Conservation (phyloP, 768 basidiomycete genomes). For the Rubroboletus satanas region DNA sequence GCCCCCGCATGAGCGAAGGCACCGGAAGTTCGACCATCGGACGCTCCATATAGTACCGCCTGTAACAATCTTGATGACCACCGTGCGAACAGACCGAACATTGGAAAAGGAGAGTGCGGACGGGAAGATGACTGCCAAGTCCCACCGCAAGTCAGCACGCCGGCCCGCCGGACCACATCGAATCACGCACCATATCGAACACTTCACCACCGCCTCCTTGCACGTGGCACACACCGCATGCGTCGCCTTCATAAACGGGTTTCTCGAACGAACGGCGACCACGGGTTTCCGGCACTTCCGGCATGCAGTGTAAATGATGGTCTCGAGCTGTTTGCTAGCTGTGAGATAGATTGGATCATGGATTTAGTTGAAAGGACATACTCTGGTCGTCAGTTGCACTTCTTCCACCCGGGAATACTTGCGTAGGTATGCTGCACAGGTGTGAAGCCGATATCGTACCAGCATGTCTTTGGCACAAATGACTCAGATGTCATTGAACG, state of each 20-base stretch:
- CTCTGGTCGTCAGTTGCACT: conserved; percentile 51
- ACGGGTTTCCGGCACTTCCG: conserved; percentile 65
- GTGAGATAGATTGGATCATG: background rate
- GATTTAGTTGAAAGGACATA: conserved; percentile 25
- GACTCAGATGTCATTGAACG: background rate
- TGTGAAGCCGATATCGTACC: conserved; percentile 55
- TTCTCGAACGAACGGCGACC: conserved; percentile 36
- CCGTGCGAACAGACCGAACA: conserved; percentile 79
- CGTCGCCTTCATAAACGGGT: conserved; percentile 35
- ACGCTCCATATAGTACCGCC: conserved; percentile 57
- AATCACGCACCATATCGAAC: conserved; percentile 67
- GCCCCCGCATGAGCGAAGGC: conserved; percentile 17
- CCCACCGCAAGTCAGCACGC: background rate
- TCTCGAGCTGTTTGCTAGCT: conserved; percentile 51
- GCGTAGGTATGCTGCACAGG: conserved; percentile 71
- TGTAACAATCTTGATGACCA: conserved; percentile 77
- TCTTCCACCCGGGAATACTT: conserved; percentile 55
- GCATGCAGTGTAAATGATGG: conserved; percentile 67
- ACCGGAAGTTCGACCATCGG: conserved; percentile 47
- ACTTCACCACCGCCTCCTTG: conserved; percentile 43
- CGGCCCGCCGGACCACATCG: background rate
- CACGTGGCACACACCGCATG: conserved; percentile 59
- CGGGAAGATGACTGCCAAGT: conserved; percentile 63
- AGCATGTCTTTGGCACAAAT: conserved; percentile 49
- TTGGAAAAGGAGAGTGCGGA: conserved; percentile 64